Conservation (phyloP, 2,329 filamentous ascomycete genomes). For the Talaromyces sp. region DNA sequence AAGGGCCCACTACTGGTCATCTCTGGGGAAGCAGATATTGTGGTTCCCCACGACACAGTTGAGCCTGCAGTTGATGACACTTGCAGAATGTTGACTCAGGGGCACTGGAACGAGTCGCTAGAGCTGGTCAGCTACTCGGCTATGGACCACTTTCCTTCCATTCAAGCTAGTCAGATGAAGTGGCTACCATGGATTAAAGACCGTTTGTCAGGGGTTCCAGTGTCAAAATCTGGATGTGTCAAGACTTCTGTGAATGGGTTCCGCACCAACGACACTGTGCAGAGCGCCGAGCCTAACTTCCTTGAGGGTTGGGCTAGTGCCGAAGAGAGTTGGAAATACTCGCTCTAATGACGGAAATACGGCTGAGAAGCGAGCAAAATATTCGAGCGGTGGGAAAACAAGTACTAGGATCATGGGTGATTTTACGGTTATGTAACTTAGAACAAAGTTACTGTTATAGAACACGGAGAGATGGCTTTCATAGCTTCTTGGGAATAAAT, state of each 20-base stretch:
- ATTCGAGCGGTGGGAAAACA: neutral
- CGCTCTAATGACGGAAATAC: neutral
- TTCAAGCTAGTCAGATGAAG: conserved; percentile 9
- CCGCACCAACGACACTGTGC: conserved; percentile 2
- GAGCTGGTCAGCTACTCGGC: conserved; percentile 5
- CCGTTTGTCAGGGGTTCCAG: neutral
- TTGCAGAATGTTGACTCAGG: conserved; percentile 4
- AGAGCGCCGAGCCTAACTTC: conserved; percentile 2
- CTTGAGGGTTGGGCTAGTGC: conserved; percentile 6
- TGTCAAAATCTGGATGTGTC: neutral
- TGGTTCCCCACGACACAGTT: conserved; percentile 2
- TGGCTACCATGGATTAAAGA: conserved; percentile 8
- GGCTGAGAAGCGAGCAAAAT: neutral
- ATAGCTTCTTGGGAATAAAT: neutral
- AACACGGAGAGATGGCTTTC: neutral
- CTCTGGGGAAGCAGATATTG: conserved; percentile 5
- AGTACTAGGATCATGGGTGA: too few relatives aligned
- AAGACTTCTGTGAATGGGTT: conserved; percentile 4
- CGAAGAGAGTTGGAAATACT: conserved; percentile 5
- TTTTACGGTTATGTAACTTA: neutral
- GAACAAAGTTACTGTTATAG: neutral
- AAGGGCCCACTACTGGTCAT: conserved; percentile 3
- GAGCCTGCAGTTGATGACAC: conserved; percentile 3
- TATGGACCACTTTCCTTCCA: conserved; percentile 7
- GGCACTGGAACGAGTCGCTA: conserved; percentile 2